Percentiles rank a stretch among this genome's conserved stretches.
phyloP scores from a whole-genome alignment of 2,329 filamentous ascomycete species.

The Drechslerella coelobrocha region DNA sequence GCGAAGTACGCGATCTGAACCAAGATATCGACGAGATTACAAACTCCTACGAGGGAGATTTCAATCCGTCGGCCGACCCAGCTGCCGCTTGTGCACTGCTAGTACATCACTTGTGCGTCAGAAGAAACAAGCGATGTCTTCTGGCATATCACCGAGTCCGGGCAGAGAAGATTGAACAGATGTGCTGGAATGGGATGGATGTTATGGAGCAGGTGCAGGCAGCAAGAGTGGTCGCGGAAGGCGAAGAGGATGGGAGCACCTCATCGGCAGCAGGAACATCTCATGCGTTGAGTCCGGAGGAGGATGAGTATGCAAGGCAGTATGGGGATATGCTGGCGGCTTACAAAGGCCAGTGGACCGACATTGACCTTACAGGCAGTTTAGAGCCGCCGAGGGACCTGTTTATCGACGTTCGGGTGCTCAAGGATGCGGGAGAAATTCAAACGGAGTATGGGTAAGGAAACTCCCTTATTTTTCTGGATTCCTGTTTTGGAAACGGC shows the following conservation, averaged over 20 bases:
- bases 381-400: slow-evolving; percentile 92
- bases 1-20: slow-evolving; percentile 92
- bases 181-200: slow-evolving; percentile 90
- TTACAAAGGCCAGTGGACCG: slow-evolving; percentile 98
- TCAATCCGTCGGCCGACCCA: slow-evolving; percentile 82
- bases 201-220: slow-evolving; percentile 68
- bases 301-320: slow-evolving; percentile 92
- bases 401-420: slow-evolving; percentile 93
- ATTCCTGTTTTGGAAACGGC: neutral
- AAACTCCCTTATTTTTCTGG: neutral
- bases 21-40: slow-evolving; percentile 81
- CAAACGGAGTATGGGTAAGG: slow-evolving; percentile 95
- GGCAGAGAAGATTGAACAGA: slow-evolving; percentile 87
- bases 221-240: slow-evolving; percentile 61
- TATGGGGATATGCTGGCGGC: slow-evolving; percentile 92
- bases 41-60: slow-evolving; percentile 80
- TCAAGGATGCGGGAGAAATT: slow-evolving; percentile 97
- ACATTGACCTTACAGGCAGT: slow-evolving; percentile 92
- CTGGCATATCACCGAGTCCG: slow-evolving; percentile 91
- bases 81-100: slow-evolving; percentile 86
- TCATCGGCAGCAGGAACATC: slow-evolving; percentile 62
- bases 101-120: slow-evolving; percentile 93
- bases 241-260: slow-evolving; percentile 63
- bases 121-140: slow-evolving; percentile 92
- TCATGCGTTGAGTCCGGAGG: slow-evolving; percentile 88